Evolutionary conservation across 768 basidiomycete genomes (phyloP).

Genomic region (Boletus huronensis): DNA sequence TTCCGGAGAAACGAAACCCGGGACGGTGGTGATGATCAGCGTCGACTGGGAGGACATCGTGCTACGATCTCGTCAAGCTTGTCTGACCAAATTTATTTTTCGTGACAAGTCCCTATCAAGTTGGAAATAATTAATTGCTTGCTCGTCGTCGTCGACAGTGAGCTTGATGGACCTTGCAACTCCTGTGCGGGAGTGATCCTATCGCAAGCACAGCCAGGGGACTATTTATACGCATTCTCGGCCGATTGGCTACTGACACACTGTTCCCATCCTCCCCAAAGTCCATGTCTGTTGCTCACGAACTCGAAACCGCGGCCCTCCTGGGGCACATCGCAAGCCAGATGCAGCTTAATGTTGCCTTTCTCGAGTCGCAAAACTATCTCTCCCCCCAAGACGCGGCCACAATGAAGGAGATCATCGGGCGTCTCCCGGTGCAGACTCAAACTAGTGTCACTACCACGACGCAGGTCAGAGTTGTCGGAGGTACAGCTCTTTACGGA

Average conservation of each 20-base stretch:
- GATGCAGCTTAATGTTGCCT: constrained; percentile 53
- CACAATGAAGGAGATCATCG: constrained; percentile 40
- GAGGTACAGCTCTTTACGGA: not conserved
- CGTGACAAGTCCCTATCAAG: not conserved
- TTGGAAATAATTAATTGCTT: not conserved
- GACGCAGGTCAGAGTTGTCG: constrained; percentile 11
- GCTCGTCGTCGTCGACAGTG: not conserved
- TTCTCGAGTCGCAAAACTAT: constrained; percentile 53
- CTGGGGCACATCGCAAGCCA: constrained; percentile 58
- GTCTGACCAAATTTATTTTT: not conserved
- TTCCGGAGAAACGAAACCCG: constrained; percentile 52
- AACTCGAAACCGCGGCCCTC: constrained; percentile 40
- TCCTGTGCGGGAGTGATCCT: too few relatives aligned
- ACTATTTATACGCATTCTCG: constrained; percentile 11
- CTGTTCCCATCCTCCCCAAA: not conserved
- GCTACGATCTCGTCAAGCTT: not conserved
- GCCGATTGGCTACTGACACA: not conserved
- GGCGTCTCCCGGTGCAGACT: constrained; percentile 38
- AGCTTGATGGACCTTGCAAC: too few relatives aligned
- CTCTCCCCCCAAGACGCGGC: constrained; percentile 47
- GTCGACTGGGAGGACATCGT: constrained; percentile 17
- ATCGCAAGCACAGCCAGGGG: constrained; percentile 12
- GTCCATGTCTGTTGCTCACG: constrained; percentile 21
- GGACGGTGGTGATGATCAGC: constrained; percentile 39
- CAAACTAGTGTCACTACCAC: constrained; percentile 13